Evolutionary conservation across 768 basidiomycete genomes (phyloP), one percentile per base, ranked within the genome.

Genomic region (Psilocybe tampanensis): DNA sequence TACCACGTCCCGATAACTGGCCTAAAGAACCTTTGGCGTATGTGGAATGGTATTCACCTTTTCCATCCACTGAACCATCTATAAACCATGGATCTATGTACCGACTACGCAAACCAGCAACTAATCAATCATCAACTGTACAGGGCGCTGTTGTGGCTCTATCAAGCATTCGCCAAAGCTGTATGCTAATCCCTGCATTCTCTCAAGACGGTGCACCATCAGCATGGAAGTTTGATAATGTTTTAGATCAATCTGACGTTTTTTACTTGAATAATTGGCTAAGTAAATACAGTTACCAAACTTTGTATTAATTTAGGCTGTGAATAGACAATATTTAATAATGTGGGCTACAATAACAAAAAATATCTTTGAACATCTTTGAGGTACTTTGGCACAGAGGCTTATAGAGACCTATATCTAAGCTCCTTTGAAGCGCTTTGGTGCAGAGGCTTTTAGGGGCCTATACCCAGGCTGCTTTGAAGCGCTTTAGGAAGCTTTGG

Each of bases 21-120:
- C 60, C 62, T 5, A 58, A 47, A 24, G 50, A 47, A n/a, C 64
- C 59, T 17, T 44, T 70, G 36, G 63, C 58, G 4, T 64, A 45
- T 47, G 52, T 64, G 12, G 60, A 64, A 44, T 61, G 63, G 63
- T 61, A 56, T 33, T 51, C 59, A 1, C 42, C 41, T n/a, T 23
- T 53, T n/a, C 3, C 48, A 9, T 3, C 13, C 1, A 11, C 43
- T 17, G 50, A 54, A 13, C 9, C 55, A 21, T 6, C n/a, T 1
- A 29, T 5, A 29, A 24, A 33, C 15, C 47, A 64, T n/a, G 60
- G 60, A 3, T 51, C 55, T 34, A 64, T 61, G 58, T 64, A 61
- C 23, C 22, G 39, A 6, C 44, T 64, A 6, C 44, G 36, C 8
- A 56, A 54, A 26, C 12, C 24, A 8, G 39, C 19, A 7, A 49